Percentiles rank a stretch among this genome's conserved stretches.
These are phyloP conservation scores for Ophiostoma piceae DNA, from an alignment of 2,329 filamentous ascomycete species.

Conservation along the genomic window DNA sequence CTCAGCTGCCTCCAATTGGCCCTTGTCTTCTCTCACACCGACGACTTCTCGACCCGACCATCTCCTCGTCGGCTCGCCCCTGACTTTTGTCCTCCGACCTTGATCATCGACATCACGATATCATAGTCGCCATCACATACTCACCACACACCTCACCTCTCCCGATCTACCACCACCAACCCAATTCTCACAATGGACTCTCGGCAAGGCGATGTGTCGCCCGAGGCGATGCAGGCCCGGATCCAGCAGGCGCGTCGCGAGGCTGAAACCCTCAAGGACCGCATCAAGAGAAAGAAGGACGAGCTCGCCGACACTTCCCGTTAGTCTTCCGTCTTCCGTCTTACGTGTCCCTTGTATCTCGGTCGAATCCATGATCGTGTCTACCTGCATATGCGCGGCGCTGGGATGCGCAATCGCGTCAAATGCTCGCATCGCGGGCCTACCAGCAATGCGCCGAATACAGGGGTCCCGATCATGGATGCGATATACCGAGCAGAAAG, in stretches of 20 bases:
- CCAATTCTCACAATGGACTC: conserved; percentile 47
- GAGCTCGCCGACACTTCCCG: conserved; percentile 95
- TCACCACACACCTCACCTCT: neutral
- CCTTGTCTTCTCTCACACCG: neutral
- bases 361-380: neutral
- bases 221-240: conserved; percentile 83
- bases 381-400: neutral
- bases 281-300: conserved; percentile 99
- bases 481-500: neutral
- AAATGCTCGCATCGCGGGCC: neutral
- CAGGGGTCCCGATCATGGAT: neutral
- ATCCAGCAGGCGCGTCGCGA: conserved; percentile 91
- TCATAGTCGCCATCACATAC: conserved; percentile 7
- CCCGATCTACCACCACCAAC: neutral
- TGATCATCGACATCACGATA: neutral
- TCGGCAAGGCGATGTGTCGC: conserved; percentile 58
- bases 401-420: neutral
- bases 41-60: neutral
- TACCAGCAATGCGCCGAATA: neutral
- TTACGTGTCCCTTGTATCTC: neutral
- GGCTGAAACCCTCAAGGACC: conserved; percentile 94
- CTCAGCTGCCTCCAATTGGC: neutral
- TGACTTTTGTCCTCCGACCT: neutral
- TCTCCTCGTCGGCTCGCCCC: neutral
- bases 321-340: conserved; percentile 50